Evolutionary conservation across 805 yeast genomes (phyloP), one percentile per base, ranked within the genome.

Genomic region (Metschnikowia baotianmanensis): DNA sequence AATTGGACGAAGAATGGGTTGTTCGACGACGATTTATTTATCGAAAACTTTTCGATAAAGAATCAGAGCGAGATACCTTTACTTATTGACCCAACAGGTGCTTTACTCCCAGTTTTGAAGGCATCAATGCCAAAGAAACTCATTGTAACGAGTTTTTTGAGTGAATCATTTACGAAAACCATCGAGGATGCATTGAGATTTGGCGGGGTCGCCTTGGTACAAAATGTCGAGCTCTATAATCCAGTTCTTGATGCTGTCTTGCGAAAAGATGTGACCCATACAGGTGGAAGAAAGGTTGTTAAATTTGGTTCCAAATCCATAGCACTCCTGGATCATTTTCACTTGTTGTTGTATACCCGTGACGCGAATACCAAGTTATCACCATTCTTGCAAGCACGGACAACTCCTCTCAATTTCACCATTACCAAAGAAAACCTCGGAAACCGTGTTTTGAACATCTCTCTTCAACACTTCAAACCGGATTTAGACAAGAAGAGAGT

Each of bases 101-200:
- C 27, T 9, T 59, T 78, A 8, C 44, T 71, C 1, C 65, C 69
- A 0, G 67, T 77, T 5, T 46, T 86, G 13, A 39, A 45, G 5
- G 53, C 61, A 13, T 25, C 47, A 1, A 17, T 46, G n/a, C 47
- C 47, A 0, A 60, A 62, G 31, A 69, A 68, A 38, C 51, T 81
- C 5, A 61, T 72, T 2, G 56, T 80, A 0, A 77, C 95, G 0
- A 85, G 95, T 52, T 86, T 91, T 54, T 59, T 83, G 31, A 88
- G 85, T 51, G 75, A 71, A 4, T 77, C 83, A 0, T 86, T 82
- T 56, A 57, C 75, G 3, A 82, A 80, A 48, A 83, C 78, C 31
- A 55, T 91, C 12, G 96, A 89, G 56, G 84, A 87, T 52, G 83
- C 95, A 0, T 57, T 90, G 20, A 68, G 93, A 48, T 90, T 90